phyloP scores from a whole-genome alignment of 345 rosid species.

The rapeseed (Brassica napus) region DNA sequence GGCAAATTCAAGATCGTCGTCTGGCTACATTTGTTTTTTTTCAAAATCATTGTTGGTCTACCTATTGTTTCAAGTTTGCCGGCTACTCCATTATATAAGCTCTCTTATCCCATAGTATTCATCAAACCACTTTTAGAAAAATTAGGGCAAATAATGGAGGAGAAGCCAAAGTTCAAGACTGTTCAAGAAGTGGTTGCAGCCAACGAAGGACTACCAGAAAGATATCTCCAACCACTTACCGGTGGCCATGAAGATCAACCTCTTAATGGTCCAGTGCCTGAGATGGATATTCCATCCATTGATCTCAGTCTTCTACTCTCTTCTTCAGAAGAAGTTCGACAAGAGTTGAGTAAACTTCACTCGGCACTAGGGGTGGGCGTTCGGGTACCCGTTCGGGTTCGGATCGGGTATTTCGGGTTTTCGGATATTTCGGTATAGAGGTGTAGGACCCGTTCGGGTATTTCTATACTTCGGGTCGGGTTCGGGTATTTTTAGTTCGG shows the following conservation, averaged over 20 bases:
- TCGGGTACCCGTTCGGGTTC: no score
- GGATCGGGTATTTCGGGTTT: no score
- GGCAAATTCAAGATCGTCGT: no score
- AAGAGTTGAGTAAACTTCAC: not conserved
- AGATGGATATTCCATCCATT: not conserved
- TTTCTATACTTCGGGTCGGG: no score
- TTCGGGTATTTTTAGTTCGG: no score
- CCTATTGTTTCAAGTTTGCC: not conserved
- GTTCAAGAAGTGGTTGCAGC: not conserved
- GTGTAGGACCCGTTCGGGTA: no score
- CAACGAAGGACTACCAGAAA: not conserved
- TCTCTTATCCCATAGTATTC: not conserved
- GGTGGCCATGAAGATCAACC: not conserved
- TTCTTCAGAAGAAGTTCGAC: not conserved
- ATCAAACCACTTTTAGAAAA: not conserved
- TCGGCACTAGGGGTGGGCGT: no score
- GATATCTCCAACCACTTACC: not conserved
- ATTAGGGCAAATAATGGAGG: not conserved
- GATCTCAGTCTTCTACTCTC: not conserved
- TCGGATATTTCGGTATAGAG: no score
- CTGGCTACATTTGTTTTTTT: no score
- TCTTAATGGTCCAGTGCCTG: not conserved
- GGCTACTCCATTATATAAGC: not conserved
- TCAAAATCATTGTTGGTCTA: not conserved
- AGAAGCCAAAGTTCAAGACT: not conserved